A percentile compares a stretch with the other conserved stretches of the same genome.
Evolutionary conservation across 805 yeast genomes (phyloP).

Genomic region (Candida berthetii): DNA sequence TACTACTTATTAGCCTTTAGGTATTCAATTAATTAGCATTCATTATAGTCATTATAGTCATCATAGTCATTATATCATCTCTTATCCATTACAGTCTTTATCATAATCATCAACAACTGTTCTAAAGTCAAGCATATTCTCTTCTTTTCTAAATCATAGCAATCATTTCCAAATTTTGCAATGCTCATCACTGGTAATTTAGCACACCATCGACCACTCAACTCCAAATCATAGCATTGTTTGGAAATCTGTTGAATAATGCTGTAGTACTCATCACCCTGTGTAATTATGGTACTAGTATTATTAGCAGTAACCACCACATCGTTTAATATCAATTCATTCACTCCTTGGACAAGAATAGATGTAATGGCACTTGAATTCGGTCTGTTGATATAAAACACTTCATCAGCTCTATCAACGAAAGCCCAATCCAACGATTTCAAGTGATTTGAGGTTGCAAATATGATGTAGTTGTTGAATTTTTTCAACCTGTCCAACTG

Average conservation of each 20-base stretch:
- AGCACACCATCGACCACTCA: not conserved
- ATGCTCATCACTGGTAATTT: not conserved
- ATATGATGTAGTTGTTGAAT: constrained; percentile 26
- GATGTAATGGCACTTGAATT: constrained; percentile 19
- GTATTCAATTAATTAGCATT: too few species aligned
- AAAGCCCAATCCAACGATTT: constrained; percentile 36
- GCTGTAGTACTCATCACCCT: not conserved
- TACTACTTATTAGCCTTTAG: not conserved
- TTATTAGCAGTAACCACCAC: constrained; percentile 4
- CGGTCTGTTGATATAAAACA: constrained; percentile 29
- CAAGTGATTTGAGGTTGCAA: constrained; percentile 36
- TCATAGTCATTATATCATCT: too few species aligned
- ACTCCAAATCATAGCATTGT: not conserved
- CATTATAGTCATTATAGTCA: too few species aligned
- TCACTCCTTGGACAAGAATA: constrained; percentile 24
- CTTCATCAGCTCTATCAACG: constrained; percentile 34
- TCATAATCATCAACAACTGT: not conserved
- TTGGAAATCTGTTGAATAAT: not conserved
- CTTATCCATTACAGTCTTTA: not conserved
- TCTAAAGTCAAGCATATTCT: not conserved
- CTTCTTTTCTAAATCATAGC: not conserved
- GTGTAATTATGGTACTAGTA: not conserved
- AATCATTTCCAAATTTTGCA: not conserved
- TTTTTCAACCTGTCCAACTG: constrained; percentile 32
- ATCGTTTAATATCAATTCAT: constrained; percentile 14